phyloP scores from a whole-genome alignment of 805 yeast genomes.

The Lipomyces sp. region DNA sequence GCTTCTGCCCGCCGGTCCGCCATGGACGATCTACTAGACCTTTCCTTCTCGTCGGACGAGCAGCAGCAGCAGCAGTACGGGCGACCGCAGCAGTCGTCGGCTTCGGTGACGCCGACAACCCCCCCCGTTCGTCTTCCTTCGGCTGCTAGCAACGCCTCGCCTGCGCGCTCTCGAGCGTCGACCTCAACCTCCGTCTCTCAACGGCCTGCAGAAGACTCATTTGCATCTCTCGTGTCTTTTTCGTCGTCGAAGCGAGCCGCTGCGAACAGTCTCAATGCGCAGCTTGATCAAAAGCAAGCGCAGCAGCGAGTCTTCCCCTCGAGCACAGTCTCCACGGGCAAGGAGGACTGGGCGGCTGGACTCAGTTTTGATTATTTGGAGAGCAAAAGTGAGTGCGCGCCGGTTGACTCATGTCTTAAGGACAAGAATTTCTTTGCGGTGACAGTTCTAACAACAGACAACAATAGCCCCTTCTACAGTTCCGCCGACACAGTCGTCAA shows the following conservation, averaged over 20 bases:
- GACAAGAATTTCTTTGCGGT: neutral
- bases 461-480: neutral
- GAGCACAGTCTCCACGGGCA: too few species aligned
- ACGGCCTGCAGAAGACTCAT: slow-evolving; percentile 16
- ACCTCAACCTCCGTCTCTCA: slow-evolving; percentile 2
- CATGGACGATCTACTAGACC: slow-evolving; percentile 26
- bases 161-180: slow-evolving; percentile 8
- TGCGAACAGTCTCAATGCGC: slow-evolving; percentile 16
- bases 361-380: slow-evolving; percentile 22
- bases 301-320: slow-evolving; percentile 1
- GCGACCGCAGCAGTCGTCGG: neutral
- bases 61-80: neutral
- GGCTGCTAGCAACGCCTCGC: neutral
- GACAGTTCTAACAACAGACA: neutral
- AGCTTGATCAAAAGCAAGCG: neutral
- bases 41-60: slow-evolving; percentile 14
- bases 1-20: too few species aligned
- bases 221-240: slow-evolving; percentile 30
- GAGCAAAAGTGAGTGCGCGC: neutral
- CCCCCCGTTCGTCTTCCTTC: neutral
- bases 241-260: slow-evolving; percentile 9
- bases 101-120: neutral
- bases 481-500: neutral
- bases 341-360: slow-evolving; percentile 25
- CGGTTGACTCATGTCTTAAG: too few species aligned